Conservation (phyloP, 2,329 filamentous ascomycete genomes). For the Sporothrix luriei region DNA sequence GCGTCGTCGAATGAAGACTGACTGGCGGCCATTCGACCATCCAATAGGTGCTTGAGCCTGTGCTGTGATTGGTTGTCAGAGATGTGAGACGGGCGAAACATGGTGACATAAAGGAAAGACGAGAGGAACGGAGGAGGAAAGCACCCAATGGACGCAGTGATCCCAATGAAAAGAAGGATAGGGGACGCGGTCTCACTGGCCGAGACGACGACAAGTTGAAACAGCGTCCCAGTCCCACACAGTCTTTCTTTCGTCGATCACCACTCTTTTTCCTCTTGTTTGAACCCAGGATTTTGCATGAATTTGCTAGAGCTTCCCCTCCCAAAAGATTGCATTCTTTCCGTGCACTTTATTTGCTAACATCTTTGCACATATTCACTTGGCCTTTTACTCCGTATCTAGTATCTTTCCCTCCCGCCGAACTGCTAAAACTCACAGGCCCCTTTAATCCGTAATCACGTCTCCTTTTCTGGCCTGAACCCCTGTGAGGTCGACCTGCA, state of each 20-base stretch:
- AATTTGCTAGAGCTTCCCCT: neutral
- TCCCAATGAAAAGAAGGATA: neutral
- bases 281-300: constrained; percentile 9
- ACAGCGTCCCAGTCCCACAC: neutral
- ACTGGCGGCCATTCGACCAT: too few relatives aligned
- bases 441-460: neutral
- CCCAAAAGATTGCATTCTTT: neutral
- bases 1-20: too few relatives aligned
- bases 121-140: neutral
- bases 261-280: neutral
- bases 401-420: neutral
- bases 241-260: neutral
- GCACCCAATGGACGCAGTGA: neutral
- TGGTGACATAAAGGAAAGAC: neutral
- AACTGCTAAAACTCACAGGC: neutral
- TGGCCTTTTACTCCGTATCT: neutral
- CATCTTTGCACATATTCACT: neutral
- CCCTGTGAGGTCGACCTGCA: neutral
- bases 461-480: neutral
- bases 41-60: neutral
- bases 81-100: neutral
- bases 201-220: constrained; percentile 6
- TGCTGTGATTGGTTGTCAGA: neutral
- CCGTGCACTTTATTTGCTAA: neutral
- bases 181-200: constrained; percentile 8